These are phyloP conservation scores for Manihot esculenta DNA, from an alignment of 441 rosid genomes.

Conservation along the genomic window DNA sequence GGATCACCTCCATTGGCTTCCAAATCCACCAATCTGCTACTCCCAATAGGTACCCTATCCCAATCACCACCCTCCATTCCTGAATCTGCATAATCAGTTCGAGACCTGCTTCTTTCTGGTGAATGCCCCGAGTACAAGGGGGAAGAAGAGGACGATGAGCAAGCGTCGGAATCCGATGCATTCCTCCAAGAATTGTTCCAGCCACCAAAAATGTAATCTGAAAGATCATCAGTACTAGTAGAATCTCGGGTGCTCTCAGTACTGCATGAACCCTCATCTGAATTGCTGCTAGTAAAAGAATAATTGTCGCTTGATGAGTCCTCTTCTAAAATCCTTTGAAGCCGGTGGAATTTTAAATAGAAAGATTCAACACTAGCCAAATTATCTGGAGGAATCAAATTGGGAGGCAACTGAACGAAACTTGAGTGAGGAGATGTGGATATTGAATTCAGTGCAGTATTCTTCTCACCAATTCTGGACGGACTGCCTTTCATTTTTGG, in stretches of 20 bases:
- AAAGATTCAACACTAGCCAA: constrained; percentile 54
- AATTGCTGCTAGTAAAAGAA: constrained; percentile 81
- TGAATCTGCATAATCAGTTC: constrained; percentile 20
- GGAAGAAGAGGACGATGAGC: constrained; percentile 60
- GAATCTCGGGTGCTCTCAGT: constrained; percentile 82
- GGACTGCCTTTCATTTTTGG: constrained; percentile 35
- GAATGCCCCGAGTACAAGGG: constrained; percentile 50
- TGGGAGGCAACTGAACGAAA: constrained; percentile 25
- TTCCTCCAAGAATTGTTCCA: constrained; percentile 54
- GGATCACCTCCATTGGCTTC: constrained; percentile 34
- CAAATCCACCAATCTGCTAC: constrained; percentile 19
- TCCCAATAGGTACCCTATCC: constrained; percentile 17
- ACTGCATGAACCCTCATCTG: constrained; percentile 86
- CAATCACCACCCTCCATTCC: background rate
- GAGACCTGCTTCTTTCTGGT: constrained; percentile 34
- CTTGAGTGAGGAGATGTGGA: constrained; percentile 27
- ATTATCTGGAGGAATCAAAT: constrained; percentile 32
- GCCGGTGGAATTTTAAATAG: constrained; percentile 57
- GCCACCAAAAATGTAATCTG: constrained; percentile 67
- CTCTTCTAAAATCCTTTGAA: constrained; percentile 65
- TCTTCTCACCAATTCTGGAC: constrained; percentile 31
- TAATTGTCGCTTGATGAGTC: constrained; percentile 86
- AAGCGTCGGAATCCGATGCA: constrained; percentile 51
- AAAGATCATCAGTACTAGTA: constrained; percentile 62
- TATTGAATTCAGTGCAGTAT: constrained; percentile 28